Evolutionary conservation across 768 basidiomycete genomes (phyloP), one percentile per base, ranked within the genome.

Genomic region (Tephrocybe rancida): DNA sequence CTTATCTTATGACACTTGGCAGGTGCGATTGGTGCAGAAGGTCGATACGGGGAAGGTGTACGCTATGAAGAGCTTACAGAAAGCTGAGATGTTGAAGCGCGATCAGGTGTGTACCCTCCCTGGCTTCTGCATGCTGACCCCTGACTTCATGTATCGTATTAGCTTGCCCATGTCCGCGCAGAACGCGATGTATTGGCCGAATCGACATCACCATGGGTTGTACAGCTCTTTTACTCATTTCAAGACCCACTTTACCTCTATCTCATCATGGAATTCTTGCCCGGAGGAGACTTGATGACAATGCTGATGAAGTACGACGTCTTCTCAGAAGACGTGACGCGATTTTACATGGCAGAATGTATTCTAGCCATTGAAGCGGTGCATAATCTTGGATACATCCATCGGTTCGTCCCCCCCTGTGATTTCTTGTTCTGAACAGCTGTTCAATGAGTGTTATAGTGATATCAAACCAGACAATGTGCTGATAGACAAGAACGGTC

Each of bases 291-390:
- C 69, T 78, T 99, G 58, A 98, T 99, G 96, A 98, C 97, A 11
- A 99, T 98, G 96, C 77, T 99, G 62, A 99, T 99, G 88, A 98
- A 98, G 72, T 98, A 99, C 72, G 96, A 98, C 70, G 90, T 96
- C 7, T 98, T 98, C 75, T 93, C 92, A 6, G 97, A 98, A 71
- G 96, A 98, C 67, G 96, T 98, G 32, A 95, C 94, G 26, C 87
- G 96, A 54, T 98, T 99, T 73, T 99, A 99, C 71, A 97, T 99
- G 85, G 96, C 96, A 22, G 96, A 99, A 71, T 97, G 95, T 68
- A 92, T 98, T 56, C 80, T 98, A 24, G 96, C 96, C 18, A 97
- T 99, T 55, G 95, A 99, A 68, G 97, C 95, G 2, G 95, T 99
- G 1, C 96, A 99, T 70, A 91, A 92, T 61, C 83, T 98, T n/a